A percentile compares a stretch with the other conserved stretches of the same genome.
Evolutionary conservation across 768 basidiomycete species (phyloP).

Genomic region (Brasilioporus rufonigricans): DNA sequence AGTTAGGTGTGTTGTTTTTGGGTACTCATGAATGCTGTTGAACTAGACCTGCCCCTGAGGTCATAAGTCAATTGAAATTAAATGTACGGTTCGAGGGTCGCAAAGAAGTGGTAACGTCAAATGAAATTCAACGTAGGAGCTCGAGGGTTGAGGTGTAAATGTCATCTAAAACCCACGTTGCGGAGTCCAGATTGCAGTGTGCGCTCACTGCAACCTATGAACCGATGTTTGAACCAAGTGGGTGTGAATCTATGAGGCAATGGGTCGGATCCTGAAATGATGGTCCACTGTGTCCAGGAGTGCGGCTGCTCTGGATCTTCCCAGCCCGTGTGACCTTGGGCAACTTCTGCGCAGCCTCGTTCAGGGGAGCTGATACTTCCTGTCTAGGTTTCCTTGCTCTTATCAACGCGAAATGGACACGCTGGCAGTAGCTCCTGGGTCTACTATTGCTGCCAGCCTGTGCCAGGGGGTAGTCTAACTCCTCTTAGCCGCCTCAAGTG

Average conservation of each 20-base stretch:
- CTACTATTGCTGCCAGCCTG: background rate
- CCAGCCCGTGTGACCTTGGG: background rate
- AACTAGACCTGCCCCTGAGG: background rate
- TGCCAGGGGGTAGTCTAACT: background rate
- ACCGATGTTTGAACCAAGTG: background rate
- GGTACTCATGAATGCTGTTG: background rate
- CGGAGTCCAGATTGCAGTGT: constrained; percentile 9
- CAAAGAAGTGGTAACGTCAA: background rate
- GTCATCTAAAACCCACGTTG: constrained; percentile 3
- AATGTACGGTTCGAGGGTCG: background rate
- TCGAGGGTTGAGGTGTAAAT: background rate
- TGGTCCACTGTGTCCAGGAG: background rate
- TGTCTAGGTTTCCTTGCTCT: background rate
- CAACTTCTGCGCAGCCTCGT: background rate
- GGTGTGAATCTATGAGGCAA: background rate
- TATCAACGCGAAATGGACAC: background rate
- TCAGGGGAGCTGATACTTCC: background rate
- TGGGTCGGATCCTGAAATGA: background rate
- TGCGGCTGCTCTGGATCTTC: background rate
- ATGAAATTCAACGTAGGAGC: background rate
- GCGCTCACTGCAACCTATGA: background rate
- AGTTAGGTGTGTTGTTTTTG: background rate
- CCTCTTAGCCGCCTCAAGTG: background rate
- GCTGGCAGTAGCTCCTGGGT: background rate
- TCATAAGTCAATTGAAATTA: background rate